Conservation (phyloP, 768 basidiomycete species). For the Fomitopsis pulvina region DNA sequence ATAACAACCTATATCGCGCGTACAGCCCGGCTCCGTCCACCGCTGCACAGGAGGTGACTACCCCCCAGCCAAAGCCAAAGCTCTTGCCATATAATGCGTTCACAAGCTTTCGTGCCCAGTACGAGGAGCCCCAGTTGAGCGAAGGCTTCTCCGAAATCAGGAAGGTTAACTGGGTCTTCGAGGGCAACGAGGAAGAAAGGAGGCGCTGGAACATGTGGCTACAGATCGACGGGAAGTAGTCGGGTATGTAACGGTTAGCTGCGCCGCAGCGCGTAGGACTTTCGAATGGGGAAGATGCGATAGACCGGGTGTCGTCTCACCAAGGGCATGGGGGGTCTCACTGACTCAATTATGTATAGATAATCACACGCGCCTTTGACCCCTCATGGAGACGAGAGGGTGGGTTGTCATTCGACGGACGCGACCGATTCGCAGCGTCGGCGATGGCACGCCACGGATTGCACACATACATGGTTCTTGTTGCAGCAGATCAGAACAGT, state of each 20-base stretch:
- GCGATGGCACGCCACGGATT: too few relatives aligned
- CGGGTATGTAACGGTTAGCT: background rate
- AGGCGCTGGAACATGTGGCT: constrained; percentile 81
- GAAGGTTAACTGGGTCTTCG: constrained; percentile 74
- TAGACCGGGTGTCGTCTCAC: too few relatives aligned
- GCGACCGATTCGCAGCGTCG: too few relatives aligned
- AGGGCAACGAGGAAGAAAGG: constrained; percentile 67
- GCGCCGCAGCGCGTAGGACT: background rate
- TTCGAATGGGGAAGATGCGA: too few relatives aligned
- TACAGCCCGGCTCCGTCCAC: constrained; percentile 47
- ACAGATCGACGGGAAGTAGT: constrained; percentile 66
- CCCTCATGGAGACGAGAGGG: too few relatives aligned
- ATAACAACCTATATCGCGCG: constrained; percentile 89
- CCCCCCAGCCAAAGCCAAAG: constrained; percentile 38
- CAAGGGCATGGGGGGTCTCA: too few relatives aligned
- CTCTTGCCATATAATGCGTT: constrained; percentile 57
- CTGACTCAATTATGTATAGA: too few relatives aligned
- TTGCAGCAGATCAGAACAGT: too few relatives aligned
- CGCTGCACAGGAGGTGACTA: constrained; percentile 35
- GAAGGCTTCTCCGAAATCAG: constrained; percentile 81
- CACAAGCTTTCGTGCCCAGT: constrained; percentile 47
- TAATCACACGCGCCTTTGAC: too few relatives aligned
- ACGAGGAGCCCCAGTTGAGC: constrained; percentile 53
- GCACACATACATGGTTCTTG: too few relatives aligned
- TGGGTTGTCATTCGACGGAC: too few relatives aligned